Evolutionary conservation across 2,329 filamentous ascomycete species (phyloP).

Genomic region (Calonectria crousiana): DNA sequence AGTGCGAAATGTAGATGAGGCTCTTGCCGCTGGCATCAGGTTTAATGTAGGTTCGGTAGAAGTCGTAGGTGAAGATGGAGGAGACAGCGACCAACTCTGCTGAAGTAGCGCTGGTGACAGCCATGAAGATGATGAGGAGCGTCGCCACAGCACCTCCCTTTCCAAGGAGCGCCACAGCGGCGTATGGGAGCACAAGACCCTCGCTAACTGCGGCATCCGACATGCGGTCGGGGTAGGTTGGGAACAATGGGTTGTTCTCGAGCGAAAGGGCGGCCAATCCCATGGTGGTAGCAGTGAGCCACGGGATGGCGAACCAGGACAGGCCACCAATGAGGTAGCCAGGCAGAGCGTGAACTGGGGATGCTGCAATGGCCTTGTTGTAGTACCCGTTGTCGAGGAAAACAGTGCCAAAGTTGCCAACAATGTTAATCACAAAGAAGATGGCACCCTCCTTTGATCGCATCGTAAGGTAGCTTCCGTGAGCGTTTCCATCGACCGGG

Average conservation of each 20-base stretch:
- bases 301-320: conserved; percentile 93
- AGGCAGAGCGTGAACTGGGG: conserved; percentile 85
- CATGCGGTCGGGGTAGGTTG: conserved; percentile 60
- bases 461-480: conserved; percentile 91
- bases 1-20: conserved; percentile 84
- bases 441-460: conserved; percentile 77
- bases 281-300: conserved; percentile 90
- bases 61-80: conserved; percentile 85
- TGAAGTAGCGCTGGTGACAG: conserved; percentile 56
- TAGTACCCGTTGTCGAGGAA: conserved; percentile 92
- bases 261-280: conserved; percentile 85
- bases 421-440: conserved; percentile 91
- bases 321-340: conserved; percentile 90
- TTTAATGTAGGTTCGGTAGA: conserved; percentile 75
- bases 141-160: conserved; percentile 41
- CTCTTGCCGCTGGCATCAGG: conserved; percentile 79
- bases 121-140: conserved; percentile 44
- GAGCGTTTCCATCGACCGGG: conserved; percentile 83
- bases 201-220: conserved; percentile 75
- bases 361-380: conserved; percentile 93
- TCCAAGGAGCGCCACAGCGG: conserved; percentile 83
- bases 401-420: conserved; percentile 86
- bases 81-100: conserved; percentile 86
- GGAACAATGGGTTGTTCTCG: conserved; percentile 62
- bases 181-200: conserved; percentile 87